Conservation (phyloP, 1,139 yeast genomes). For the Suhomyces wounanorum region DNA sequence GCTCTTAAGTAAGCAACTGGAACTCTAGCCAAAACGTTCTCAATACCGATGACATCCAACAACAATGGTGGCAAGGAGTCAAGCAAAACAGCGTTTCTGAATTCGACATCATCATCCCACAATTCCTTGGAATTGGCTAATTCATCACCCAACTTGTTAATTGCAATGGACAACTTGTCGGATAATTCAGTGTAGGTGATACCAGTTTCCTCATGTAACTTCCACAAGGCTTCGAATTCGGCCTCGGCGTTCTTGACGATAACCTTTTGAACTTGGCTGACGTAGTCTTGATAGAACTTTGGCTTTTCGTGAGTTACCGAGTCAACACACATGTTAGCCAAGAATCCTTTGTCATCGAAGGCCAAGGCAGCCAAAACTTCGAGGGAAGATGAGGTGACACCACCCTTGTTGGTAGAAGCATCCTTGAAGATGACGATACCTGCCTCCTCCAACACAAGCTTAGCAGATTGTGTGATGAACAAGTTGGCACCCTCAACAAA, state of each 20-base stretch:
- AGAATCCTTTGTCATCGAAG: slow-evolving; percentile 82
- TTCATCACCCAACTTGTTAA: slow-evolving; percentile 88
- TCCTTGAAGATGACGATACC: slow-evolving; percentile 90
- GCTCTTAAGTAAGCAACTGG: slow-evolving; percentile 90
- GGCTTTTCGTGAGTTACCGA: slow-evolving; percentile 57
- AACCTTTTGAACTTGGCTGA: slow-evolving; percentile 75
- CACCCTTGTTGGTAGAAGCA: slow-evolving; percentile 97
- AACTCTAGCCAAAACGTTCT: slow-evolving; percentile 68
- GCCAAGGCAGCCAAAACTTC: slow-evolving; percentile 95
- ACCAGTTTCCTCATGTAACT: slow-evolving; percentile 66
- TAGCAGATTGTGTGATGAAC: slow-evolving; percentile 93
- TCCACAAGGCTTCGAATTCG: slow-evolving; percentile 90
- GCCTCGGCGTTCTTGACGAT: slow-evolving; percentile 75
- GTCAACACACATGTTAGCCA: slow-evolving; percentile 72
- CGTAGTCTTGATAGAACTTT: slow-evolving; percentile 77
- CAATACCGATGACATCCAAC: slow-evolving; percentile 73
- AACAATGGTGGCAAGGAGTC: slow-evolving; percentile 81
- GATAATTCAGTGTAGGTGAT: slow-evolving; percentile 76
- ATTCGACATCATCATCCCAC: slow-evolving; percentile 77
- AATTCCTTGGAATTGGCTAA: slow-evolving; percentile 77
- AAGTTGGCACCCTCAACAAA: slow-evolving; percentile 97
- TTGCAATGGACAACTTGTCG: slow-evolving; percentile 81
- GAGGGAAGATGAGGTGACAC: slow-evolving; percentile 94
- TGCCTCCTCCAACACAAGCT: slow-evolving; percentile 79
- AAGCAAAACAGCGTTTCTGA: slow-evolving; percentile 74